Base-by-base conservation (phyloP, 1,284 basidiomycete species). In the Coriolopsis trogii region DNA sequence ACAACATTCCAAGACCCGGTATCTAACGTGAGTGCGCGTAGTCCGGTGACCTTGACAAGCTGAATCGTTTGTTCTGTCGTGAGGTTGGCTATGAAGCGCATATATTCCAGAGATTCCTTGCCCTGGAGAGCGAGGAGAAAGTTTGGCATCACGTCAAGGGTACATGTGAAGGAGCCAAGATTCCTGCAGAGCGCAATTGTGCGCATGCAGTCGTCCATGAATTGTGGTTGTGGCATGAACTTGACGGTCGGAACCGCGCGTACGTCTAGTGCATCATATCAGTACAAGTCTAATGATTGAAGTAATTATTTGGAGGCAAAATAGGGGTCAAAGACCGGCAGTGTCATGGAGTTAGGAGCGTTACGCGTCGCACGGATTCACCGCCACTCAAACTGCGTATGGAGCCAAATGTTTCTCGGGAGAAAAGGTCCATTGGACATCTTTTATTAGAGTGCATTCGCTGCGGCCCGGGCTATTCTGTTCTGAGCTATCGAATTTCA, bases 1-100 rank as follows among this genome's bases (percentile, higher is more conserved):
- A 85, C 68, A 13, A 84, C 67, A 59, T 77, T 78, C 81, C 83
- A 84, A 3, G 80, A 80, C n/a, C 80, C 78, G 45, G 69, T 72
- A 49, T 87, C 81, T 21, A 89, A 67, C 6, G 75, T 68, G 12
- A 90, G 63, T 25, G 65, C 75, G 18, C 71, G 70, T 26, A 88
- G 63, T 6, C 63, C 67, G 12, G 52, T 58, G n/a, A 83, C 55
- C n/a, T 72, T 62, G 13, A 69, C 53, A 23, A 88, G 68, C 46
- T 73, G 67, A 20, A 69, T 63, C 0, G 77, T 66, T 59, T 86
- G 82, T 8, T 74, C 69, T 0, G 70, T 70, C 0, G 79, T 78
- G 18, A 89, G 63, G 21, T 72, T 69, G 0, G 77, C 82, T 33
- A 72, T 64, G 15, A 84, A 61, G 15, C 81, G 73, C 6, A 89